Base-by-base conservation (phyloP, 371 early-diverging fungal species). In the Circinella umbellata region DNA sequence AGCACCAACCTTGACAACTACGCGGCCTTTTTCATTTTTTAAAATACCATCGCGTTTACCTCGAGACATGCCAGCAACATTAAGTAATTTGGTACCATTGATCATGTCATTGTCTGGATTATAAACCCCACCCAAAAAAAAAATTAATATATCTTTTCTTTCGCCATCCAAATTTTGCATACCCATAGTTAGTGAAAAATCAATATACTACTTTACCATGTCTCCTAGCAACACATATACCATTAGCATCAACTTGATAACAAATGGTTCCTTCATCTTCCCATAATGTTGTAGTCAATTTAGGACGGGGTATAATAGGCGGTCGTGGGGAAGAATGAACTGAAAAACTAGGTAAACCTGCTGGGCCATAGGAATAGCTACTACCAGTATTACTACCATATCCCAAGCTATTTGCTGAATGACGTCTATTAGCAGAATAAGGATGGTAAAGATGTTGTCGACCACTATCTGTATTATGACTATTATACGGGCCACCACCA, bases 31-130 rank as follows among this genome's bases (percentile, higher is more conserved):
- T 75, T 94, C 95, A 63, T 92, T 92, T 76, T 94, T 94, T 27
- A 94, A 81, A 61, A 94, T 94, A 15, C 93, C 93, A 73, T 94
- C 95, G 34, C 95, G 83, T 77, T 92, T 93, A 57, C 95, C 95
- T 20, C 95, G 91, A 53, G 95, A 91, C 94, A 94, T 93, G 57
- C 93, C 92, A 35, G 90, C 89, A 11, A 94, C 93, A 79, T 94
- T 94, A 14, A 94, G 83, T 47, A 94, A 78, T 75, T 94, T 94
- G 38, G 95, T 94, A 9, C 95, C 94, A 71, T 94, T 94, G 48
- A 94, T 88, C 91, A 92, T 92, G 69, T 93, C 87, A 72, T 93
- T 92, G 69, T 94, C 93, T 81, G 42, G 34, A 46, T 55, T 17
- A 64, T 35, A 61, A 64, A 60, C 27, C 27, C 27, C 27, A 27